Evolutionary conservation across 2,329 filamentous ascomycete species (phyloP), one percentile per base, ranked within the genome.

Genomic region (Trichophyton verrucosum): DNA sequence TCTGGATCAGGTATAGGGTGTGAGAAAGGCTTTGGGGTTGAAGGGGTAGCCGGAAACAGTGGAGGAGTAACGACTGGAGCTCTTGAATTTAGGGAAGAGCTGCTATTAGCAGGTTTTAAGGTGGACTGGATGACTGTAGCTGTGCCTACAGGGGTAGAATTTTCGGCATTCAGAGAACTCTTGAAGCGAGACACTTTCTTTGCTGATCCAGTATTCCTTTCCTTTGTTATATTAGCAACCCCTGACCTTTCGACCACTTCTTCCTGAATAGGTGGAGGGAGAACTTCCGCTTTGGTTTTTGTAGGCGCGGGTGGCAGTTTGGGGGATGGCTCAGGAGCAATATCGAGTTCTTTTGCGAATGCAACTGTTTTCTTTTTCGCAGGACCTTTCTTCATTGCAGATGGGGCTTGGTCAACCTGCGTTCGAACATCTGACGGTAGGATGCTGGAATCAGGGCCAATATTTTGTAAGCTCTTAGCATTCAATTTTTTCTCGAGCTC

Each of bases 401-500:
- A 36, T 24, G 63, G 61, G 36, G 57, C 60, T 20, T 65, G 9
- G 64, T 73, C 66, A 3, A 73, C 66, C 13, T 72, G 69, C 46
- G 69, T 59, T 53, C 68, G 65, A 24, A 74, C 61, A 44, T 72
- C 70, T 17, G 66, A 65, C 6, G 74, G 71, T 17, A 76, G 68
- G n/a, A 66, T 64, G 27, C 64, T 60, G 7, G 69, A 64, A 55
- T 77, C 72, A 63, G 81, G 83, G 59, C 80, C 83, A 55, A 86
- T 68, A 68, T 82, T 86, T 69, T 79, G 79, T 66, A 85, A 74
- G 64, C 78, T 77, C 64, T 76, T 77, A 62, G 71, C 81, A 64
- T 86, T 81, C 0, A 96, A 80, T 64, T 85, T 86, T 69, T 86
- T 80, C 73, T 96, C 88, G 3, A 99, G 78, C 65, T 91, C 88